Evolutionary conservation across 495 filamentous ascomycete genomes (phyloP).

Genomic region (Ramalina intermedia): DNA sequence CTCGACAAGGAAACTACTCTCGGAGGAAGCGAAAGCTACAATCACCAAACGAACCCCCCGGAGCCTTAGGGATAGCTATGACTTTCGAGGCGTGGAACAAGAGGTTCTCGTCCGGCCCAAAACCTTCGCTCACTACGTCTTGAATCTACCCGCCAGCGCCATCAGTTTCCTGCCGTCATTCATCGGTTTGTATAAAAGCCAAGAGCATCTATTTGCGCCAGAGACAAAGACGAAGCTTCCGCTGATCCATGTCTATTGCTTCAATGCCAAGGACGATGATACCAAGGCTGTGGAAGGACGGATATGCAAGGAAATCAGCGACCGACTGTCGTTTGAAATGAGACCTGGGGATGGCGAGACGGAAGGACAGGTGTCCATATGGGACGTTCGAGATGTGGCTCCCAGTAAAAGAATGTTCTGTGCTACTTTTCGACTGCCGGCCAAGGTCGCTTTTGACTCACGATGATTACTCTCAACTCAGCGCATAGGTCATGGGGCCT

Average conservation of each 20-base stretch:
- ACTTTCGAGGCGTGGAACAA: slow-evolving; percentile 26
- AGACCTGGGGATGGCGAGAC: slow-evolving; percentile 37
- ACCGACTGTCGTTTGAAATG: slow-evolving; percentile 46
- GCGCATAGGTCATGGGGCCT: too few relatives aligned
- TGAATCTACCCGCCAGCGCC: slow-evolving; percentile 89
- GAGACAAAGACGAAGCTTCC: slow-evolving; percentile 46
- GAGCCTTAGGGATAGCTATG: slow-evolving; percentile 3
- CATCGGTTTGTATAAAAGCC: slow-evolving; percentile 60
- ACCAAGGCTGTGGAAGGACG: slow-evolving; percentile 45
- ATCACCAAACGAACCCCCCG: slow-evolving; percentile 18
- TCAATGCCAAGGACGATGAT: slow-evolving; percentile 60
- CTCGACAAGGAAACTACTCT: slow-evolving; percentile 48
- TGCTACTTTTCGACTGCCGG: slow-evolving; percentile 73
- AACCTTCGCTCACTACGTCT: slow-evolving; percentile 78
- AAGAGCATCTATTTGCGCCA: slow-evolving; percentile 50
- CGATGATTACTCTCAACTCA: neutral
- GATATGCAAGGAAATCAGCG: slow-evolving; percentile 54
- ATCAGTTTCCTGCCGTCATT: slow-evolving; percentile 76
- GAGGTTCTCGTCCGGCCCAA: slow-evolving; percentile 40
- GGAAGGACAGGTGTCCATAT: slow-evolving; percentile 46
- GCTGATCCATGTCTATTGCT: slow-evolving; percentile 84
- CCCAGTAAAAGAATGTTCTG: slow-evolving; percentile 96
- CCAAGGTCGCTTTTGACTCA: slow-evolving; percentile 57
- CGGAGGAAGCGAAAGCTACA: slow-evolving; percentile 30
- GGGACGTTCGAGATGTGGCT: slow-evolving; percentile 76